phyloP scores from a whole-genome alignment of 306 rosid species.

The Sphenostylis stenocarpa region DNA sequence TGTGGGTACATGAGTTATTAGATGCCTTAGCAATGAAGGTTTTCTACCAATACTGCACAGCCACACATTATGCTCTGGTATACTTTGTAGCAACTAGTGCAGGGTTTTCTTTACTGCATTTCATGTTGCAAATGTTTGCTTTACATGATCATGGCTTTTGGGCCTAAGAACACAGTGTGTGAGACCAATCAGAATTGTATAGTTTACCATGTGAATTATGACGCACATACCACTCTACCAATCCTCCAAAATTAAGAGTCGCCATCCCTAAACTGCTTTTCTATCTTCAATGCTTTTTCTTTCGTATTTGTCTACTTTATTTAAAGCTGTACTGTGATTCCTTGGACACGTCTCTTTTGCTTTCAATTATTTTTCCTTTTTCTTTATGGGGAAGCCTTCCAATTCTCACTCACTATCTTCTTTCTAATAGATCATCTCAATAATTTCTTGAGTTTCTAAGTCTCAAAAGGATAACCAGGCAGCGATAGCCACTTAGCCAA shows the following conservation, averaged over 20 bases:
- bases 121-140: neutral
- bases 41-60: neutral
- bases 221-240: neutral
- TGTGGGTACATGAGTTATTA: neutral
- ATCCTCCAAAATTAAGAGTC: neutral
- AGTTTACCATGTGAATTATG: neutral
- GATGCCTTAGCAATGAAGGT: neutral
- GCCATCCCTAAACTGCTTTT: conserved; percentile 1
- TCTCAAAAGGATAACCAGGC: too few relatives aligned
- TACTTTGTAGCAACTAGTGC: neutral
- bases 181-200: neutral
- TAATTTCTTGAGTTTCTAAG: neutral
- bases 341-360: neutral
- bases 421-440: neutral
- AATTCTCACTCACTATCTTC: neutral
- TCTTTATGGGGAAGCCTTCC: conserved; percentile 7
- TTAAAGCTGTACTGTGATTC: conserved; percentile 1
- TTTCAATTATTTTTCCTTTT: neutral
- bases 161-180: neutral
- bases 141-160: neutral
- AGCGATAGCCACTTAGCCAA: too few relatives aligned
- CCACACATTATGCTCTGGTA: neutral
- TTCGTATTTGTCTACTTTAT: conserved; percentile 6
- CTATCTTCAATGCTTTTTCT: conserved; percentile 11
- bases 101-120: neutral